Evolutionary conservation across 352 stramenopile species (phyloP), one percentile per base, ranked within the genome.

Genomic region (Halophytophthora batemanensis): DNA sequence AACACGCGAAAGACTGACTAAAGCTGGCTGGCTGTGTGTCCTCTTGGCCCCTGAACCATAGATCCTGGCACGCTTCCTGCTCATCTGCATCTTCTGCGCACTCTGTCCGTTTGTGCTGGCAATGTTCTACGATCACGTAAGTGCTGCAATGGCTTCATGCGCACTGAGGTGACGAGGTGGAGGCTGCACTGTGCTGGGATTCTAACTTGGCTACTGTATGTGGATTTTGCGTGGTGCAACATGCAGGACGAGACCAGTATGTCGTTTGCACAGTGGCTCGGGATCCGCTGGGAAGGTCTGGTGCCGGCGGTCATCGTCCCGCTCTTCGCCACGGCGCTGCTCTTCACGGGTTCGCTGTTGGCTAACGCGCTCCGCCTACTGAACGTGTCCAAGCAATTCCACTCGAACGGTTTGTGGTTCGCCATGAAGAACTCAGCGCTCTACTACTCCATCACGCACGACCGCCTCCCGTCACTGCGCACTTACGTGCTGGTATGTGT

Each of bases 11-110:
- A 36, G 28, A 0, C 41, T 45, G 22, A 56, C 33, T 33, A 22
- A 5, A 6, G 28, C 17, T 61, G 54, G 17, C 47, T n/a, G n/a
- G 43, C 23, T 43, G 35, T 1, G 25, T 31, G 25, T 8, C 4
- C 36, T 37, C 14, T 17, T 48, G 14, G 5, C 17, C 15, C 18
- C 1, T 51, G 6, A 43, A 21, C 25, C 53, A 19, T 42, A 95
- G 85, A 95, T 96, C 56, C 66, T 91, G 13, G 84, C 81, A 48
- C 82, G 84, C 29, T 95, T 93, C 64, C 62, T 93, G 53, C 64
- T 94, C n/a, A 90, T 96, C 43, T 89, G 73, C 66, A 90, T 95
- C 34, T 86, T 93, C 53, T 93, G 85, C 42, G 82, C 76, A 36
- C 54, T 92, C 17, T 93, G 83, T 42, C 85, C 85, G 23, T 90